Percentiles rank a stretch among this genome's conserved stretches.
Conservation (phyloP, 345 rosid genomes). For the Hibiscus syriacus region DNA sequence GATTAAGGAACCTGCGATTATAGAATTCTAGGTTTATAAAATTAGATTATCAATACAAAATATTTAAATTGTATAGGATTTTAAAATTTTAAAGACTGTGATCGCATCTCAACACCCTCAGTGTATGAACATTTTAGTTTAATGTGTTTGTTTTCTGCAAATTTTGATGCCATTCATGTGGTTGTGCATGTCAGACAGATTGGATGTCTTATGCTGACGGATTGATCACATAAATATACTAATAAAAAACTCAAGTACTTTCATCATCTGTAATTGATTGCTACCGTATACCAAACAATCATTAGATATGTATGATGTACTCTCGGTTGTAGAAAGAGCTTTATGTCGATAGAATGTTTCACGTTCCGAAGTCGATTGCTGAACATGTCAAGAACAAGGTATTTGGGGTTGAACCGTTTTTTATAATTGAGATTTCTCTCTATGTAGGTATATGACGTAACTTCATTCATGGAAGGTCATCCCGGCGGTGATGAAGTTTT, state of each 20-base stretch:
- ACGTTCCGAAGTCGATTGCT: background rate
- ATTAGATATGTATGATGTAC: background rate
- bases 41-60: too few relatives aligned
- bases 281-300: background rate
- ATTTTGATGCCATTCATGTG: background rate
- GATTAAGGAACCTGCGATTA: too few relatives aligned
- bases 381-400: background rate
- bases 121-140: too few relatives aligned
- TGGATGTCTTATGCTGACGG: too few relatives aligned
- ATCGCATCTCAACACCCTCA: too few relatives aligned
- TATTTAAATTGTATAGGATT: too few relatives aligned
- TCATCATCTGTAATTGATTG: too few relatives aligned
- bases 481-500: slow-evolving; percentile 98
- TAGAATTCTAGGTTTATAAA: too few relatives aligned
- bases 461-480: slow-evolving; percentile 96
- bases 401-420: background rate
- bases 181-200: background rate
- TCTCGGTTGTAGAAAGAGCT: background rate
- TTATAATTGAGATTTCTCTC: background rate
- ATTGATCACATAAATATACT: background rate
- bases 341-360: too few relatives aligned
- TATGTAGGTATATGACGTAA: slow-evolving; percentile 83
- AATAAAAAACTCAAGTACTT: background rate
- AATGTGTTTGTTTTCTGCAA: background rate
- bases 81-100: too few relatives aligned